Base-by-base conservation (phyloP, 495 filamentous ascomycete species). In the Aspergillus baeticus region DNA sequence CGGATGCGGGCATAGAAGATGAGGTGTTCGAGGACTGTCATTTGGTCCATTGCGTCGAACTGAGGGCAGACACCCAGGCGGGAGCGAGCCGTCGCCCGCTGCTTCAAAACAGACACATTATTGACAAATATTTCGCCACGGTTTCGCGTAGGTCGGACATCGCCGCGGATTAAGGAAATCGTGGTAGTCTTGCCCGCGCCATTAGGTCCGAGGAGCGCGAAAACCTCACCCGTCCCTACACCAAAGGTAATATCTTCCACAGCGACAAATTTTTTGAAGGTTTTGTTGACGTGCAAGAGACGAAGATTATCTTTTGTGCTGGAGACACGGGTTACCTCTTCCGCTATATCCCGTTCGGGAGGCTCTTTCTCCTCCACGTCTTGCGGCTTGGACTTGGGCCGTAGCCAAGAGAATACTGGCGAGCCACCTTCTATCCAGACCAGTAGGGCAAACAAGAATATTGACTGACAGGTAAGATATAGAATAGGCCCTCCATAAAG, bases 101-200 rank as follows among this genome's bases (percentile, higher is more conserved):
- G 76, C 34, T 74, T 77, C 23, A 81, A 81, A 42, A 95, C 83
- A 20, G 84, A 85, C 23, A 84, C 78, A 58, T 87, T 77, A 64
- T 94, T 88, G 49, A 96, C 84, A 23, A 87, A 83, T 36, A 96
- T 81, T 48, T 91, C 86, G 51, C 87, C 86, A 31, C 72, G 70
- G 52, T 74, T 72, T 33, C 70, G 66, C 39, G 78, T 77, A 0
- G 90, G 89, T 29, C 82, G 80, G 48, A 92, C 77, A 60, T 96
- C 91, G n/a, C 90, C 91, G 54, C 91, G 82, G 68, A 96, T 88
- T 35, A 95, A 74, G 15, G 81, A 86, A 69, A 96, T 92, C 6
- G 87, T 93, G 5, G 90, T 94, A 5, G 84, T 87, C 64, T 96
- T 96, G 44, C 91, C 91, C 1, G 91, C 91, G 21, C 90, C 91